These are phyloP conservation scores for Populus davidiana DNA, from an alignment of 345 rosid species.

Conservation along the genomic window DNA sequence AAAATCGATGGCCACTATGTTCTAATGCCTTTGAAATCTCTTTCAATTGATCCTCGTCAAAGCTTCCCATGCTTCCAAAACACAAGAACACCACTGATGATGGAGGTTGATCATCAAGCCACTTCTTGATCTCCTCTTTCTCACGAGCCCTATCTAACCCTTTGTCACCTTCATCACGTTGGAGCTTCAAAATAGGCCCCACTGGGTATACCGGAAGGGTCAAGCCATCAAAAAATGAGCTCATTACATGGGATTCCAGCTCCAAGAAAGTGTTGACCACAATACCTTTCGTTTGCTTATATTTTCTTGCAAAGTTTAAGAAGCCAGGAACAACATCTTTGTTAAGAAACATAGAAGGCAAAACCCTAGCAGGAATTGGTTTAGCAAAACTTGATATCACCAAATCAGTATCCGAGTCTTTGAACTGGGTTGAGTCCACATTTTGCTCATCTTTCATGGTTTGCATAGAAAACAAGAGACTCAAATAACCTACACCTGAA, in stretches of 20 bases:
- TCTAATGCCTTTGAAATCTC: constrained; percentile 15
- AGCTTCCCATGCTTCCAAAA: constrained; percentile 20
- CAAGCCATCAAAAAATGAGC: background rate
- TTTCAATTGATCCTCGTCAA: constrained; percentile 6
- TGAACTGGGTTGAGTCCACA: constrained; percentile 1
- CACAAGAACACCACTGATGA: constrained; percentile 19
- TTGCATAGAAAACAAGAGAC: background rate
- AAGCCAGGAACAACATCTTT: background rate
- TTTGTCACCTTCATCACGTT: too few species aligned
- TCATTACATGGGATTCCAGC: constrained; percentile 4
- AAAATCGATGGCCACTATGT: constrained; percentile 3
- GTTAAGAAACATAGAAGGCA: constrained; percentile 11
- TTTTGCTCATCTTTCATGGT: background rate
- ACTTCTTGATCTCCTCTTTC: background rate
- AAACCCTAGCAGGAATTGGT: constrained; percentile 8
- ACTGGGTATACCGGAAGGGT: constrained; percentile 6
- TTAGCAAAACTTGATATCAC: constrained; percentile 2
- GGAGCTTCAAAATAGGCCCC: constrained; percentile 7
- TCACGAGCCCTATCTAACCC: too few species aligned
- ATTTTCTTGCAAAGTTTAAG: background rate
- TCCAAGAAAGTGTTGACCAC: constrained; percentile 13
- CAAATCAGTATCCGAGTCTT: constrained; percentile 6
- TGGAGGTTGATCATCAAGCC: constrained; percentile 20
- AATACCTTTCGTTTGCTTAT: background rate
- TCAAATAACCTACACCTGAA: too few species aligned